Percentiles rank a stretch among this genome's conserved stretches.
phyloP scores from a whole-genome alignment of 306 rosid genomes.

The Glycine latifolia region DNA sequence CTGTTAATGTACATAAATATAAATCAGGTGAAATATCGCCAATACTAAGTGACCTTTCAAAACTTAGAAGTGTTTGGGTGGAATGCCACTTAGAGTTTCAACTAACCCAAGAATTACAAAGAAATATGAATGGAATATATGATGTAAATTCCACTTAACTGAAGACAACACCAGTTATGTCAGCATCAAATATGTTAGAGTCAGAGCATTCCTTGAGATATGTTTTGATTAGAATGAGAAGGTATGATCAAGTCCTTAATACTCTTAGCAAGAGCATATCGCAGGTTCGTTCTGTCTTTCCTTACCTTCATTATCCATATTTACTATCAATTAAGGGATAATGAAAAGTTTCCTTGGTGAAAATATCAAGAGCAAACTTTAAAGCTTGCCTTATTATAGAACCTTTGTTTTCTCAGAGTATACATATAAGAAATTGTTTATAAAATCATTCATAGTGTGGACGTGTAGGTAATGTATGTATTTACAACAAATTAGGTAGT shows the following conservation, averaged over 20 bases:
- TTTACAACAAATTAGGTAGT: not conserved
- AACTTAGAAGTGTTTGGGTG: slow-evolving; percentile 13
- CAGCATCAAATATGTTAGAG: not conserved
- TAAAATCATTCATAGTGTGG: not conserved
- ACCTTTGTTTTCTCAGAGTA: not conserved
- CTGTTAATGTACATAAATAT: no score
- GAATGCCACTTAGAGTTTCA: not conserved
- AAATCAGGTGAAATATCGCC: not conserved
- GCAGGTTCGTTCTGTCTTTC: not conserved
- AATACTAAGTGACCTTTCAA: not conserved
- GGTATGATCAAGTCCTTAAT: not conserved
- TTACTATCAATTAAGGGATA: not conserved
- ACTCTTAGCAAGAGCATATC: slow-evolving; percentile 2
- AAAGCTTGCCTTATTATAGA: not conserved
- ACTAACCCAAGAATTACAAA: not conserved
- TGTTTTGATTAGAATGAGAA: slow-evolving; percentile 1
- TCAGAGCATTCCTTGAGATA: not conserved
- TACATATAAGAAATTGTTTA: not conserved
- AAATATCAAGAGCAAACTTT: not conserved
- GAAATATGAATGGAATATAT: not conserved
- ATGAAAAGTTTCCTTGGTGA: not conserved
- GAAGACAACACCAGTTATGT: not conserved
- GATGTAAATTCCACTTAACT: not conserved
- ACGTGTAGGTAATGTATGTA: not conserved
- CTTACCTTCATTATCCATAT: not conserved